Evolutionary conservation across 2,329 filamentous ascomycete species (phyloP), one percentile per base, ranked within the genome.

Genomic region (Zasmidium cellare): DNA sequence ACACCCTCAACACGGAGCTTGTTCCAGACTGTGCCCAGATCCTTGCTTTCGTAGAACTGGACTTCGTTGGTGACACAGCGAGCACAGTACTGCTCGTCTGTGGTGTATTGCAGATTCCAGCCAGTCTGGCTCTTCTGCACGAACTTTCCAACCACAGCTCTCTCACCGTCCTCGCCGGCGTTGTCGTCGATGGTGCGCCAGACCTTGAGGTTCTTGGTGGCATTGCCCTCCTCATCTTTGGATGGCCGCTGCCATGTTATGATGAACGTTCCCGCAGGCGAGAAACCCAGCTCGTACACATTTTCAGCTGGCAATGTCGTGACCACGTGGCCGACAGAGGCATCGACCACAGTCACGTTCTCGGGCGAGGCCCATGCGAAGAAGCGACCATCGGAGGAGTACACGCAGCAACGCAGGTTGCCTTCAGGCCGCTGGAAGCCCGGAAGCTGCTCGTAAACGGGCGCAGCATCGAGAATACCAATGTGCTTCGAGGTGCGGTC

Each of bases 91-190:
- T 87, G 85, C 82, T 99, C 94, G 73, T 99, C 94, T 58, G 86
- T 84, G 25, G 92, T 96, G 77, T 97, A 99, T 78, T 97, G 93
- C 72, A 99, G 82, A 74, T 97, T 97, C 93, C 93, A 97, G 71
- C 92, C 91, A 47, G 89, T 91, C 80, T 96, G 91, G 65, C 87
- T 89, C 82, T 97, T 97, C 77, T 99, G 94, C 66, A 99, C 94
- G 74, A 96, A 99, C 70, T 87, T 84, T 63, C 92, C 93, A 47
- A 97, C 83, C 25, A 92, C 87, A 69, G 77, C 74, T 62, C 87
- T 82, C 76, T 90, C 89, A 66, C 88, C 84, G 60, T 77, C 78
- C 50, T 77, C 84, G 47, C 83, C 83, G 48, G 85, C 78, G 55
- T 75, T 74, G 9, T 89, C 86, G 71, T 93, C 89, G 55, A 91